Base-by-base conservation (phyloP, 345 rosid species). In the Salix suchowensis region DNA sequence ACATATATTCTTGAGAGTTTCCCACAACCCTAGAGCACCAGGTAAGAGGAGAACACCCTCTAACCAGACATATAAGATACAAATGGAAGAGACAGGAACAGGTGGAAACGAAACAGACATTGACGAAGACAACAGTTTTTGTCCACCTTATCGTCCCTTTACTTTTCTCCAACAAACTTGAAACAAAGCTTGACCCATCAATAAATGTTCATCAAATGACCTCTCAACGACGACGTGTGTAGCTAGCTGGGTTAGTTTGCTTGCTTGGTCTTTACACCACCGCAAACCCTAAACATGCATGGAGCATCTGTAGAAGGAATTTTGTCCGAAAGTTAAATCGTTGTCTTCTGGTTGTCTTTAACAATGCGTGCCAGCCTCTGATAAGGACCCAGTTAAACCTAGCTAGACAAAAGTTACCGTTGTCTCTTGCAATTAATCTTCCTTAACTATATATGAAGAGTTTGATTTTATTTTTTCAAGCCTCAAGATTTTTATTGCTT, bases 341-440 rank as follows among this genome's bases (percentile, higher is more conserved):
- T 84, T 87, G 90, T 84, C 87, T 75, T 73, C 23, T 68, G 87
- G 83, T 80, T 85, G 88, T 87, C 85, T 82, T 60, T 71, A 78
- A 55, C 54, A 5, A 13, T 14, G 58, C 23, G 74, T 65, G 79
- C 58, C 82, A 58, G 79, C 58, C 84, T 75, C 68, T 65, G 82
- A 75, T 4, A 36, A 0, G 2, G 66, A 75, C 74, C 46, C 19
- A 15, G 46, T 67, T 61, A 13, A 50, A 50, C 42, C 15, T 46
- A 46, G 3, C 0, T 9, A 5, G 26, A 58, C 70, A 77, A 61
- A 46, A 46, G 4, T 64, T 55, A 14, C 40, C 23, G 15, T 5
- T 77, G 74, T 68, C 69, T 70, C 12, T 67, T 54, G 65, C 81
- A 40, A 28, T 77, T 76, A 68, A 6, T 54, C 16, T 72, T 5